Evolutionary conservation across 1,284 basidiomycete genomes (phyloP), one percentile per base, ranked within the genome.

Genomic region (Ganoderma sinense): DNA sequence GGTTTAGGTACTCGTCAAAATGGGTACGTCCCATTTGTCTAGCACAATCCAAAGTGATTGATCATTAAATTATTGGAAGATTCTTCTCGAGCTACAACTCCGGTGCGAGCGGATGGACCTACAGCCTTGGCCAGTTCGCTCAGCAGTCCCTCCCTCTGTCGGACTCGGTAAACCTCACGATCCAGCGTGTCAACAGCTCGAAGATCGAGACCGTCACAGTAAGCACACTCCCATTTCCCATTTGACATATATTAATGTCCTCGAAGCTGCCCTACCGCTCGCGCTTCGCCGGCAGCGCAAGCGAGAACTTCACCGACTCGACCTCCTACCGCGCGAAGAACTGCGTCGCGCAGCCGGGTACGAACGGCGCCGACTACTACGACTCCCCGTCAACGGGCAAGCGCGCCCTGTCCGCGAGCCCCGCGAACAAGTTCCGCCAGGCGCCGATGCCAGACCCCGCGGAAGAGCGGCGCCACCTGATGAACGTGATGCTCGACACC

Each of bases 61-160:
- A 64, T 51, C 23, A 51, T 26, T 1, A 26, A 53, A 43, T 11
- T 41, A 14, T 55, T 55, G 2, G 41, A 64, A 82, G 82, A 40
- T 84, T 83, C 78, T 84, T 84, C 76, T 78, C 83, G 33, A 83
- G 81, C 66, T 84, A 84, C 73, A 74, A 80, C 61, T 74, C 76
- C 26, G 79, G 75, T 2, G 76, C 82, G 4, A 74, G 74, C 10
- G 84, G 85, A 5, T 90, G 88, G 88, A 83, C 79, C 3, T 91
- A 91, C 72, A 76, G 84, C 69, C 82, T 90, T 84, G 89, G 89
- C 20, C 87, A 90, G 69, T 91, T 91, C 75, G 89, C 89, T 1
- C 86, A 87, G 69, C 84, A 87, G 73, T 81, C 86, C 1, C 84
- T 89, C 31, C 89, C 89, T 2, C 77, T 90, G 23, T 79, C 77